Conservation (phyloP, 2,329 filamentous ascomycete species). For the Emergomyces orientalis region DNA sequence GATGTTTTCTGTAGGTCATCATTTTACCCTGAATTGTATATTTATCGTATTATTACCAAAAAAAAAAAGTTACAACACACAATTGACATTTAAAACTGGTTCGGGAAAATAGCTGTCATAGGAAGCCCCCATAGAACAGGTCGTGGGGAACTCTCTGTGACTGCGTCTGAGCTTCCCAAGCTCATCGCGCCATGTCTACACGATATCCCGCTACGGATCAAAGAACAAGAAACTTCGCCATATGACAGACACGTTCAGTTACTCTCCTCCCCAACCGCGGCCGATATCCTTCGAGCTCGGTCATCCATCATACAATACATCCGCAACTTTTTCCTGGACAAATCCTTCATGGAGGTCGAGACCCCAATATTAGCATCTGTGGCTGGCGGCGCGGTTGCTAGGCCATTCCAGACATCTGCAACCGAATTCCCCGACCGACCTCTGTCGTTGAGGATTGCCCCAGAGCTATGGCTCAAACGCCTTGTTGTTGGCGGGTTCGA, state of each 20-base stretch:
- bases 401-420: constrained; percentile 72
- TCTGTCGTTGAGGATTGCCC: constrained; percentile 76
- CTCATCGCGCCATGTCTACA: constrained; percentile 71
- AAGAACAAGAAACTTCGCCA: constrained; percentile 61
- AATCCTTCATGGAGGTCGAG: constrained; percentile 74
- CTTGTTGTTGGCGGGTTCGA: constrained; percentile 83
- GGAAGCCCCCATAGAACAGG: constrained; percentile 61
- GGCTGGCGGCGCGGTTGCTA: constrained; percentile 78
- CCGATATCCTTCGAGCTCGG: constrained; percentile 63
- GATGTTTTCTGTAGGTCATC: constrained; percentile 67
- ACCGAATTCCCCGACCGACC: constrained; percentile 64
- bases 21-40: constrained; percentile 1
- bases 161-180: constrained; percentile 57
- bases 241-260: constrained; percentile 79
- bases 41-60: neutral
- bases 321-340: constrained; percentile 61
- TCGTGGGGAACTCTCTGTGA: constrained; percentile 67
- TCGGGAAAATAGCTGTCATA: constrained; percentile 47
- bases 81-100: neutral
- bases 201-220: constrained; percentile 61
- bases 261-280: constrained; percentile 60
- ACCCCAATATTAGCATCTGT: constrained; percentile 78
- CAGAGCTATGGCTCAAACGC: constrained; percentile 90
- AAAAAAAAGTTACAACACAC: neutral
- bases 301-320: constrained; percentile 65